These are phyloP conservation scores for Avicennia marina DNA, from an alignment of 257 asterid genomes.

Conservation along the genomic window DNA sequence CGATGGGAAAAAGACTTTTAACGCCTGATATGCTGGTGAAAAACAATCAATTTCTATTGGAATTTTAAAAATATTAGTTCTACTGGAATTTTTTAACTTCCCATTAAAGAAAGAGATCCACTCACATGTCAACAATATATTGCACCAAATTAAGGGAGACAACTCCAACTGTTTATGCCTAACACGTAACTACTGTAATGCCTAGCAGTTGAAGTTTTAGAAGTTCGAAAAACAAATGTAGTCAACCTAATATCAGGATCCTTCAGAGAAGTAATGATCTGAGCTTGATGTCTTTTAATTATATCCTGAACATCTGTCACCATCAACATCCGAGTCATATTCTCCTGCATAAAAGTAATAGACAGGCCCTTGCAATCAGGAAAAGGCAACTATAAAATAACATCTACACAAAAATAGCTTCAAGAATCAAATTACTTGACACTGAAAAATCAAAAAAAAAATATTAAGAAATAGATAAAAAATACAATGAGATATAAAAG, in stretches of 20 bases:
- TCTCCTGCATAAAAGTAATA: constrained; percentile 51
- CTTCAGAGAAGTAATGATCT: constrained; percentile 74
- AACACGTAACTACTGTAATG: neutral
- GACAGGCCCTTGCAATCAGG: constrained; percentile 3
- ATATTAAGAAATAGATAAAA: neutral
- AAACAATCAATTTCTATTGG: neutral
- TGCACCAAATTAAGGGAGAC: neutral
- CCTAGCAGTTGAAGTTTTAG: neutral
- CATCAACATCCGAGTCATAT: constrained; percentile 88
- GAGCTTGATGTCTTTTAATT: constrained; percentile 83
- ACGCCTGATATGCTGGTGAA: neutral
- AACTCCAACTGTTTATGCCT: constrained; percentile 3
- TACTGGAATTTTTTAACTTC: neutral
- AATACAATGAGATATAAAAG: neutral
- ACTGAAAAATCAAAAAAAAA: neutral
- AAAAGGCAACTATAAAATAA: neutral
- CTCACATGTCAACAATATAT: neutral
- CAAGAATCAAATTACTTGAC: neutral
- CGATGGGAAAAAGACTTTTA: neutral
- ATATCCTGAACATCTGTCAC: constrained; percentile 82
- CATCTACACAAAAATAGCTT: neutral
- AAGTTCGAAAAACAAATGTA: constrained; percentile 13
- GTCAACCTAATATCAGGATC: constrained; percentile 85
- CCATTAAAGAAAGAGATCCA: neutral
- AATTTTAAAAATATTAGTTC: neutral